phyloP scores from a whole-genome alignment of 108 stramenopile species.

The Licmophora abbreviata region DNA sequence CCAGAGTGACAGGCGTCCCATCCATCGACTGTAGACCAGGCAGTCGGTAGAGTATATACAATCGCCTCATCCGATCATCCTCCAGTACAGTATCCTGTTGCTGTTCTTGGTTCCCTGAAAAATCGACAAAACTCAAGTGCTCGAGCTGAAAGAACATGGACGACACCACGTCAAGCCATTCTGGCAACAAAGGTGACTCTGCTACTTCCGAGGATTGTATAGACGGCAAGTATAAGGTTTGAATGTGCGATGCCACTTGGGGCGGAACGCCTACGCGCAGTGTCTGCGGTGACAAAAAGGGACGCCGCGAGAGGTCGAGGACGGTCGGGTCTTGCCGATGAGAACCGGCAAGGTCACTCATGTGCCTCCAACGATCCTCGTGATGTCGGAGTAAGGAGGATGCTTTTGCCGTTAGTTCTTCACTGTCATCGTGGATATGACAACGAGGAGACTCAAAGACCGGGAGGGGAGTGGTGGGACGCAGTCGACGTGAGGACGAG shows the following conservation, averaged over 20 bases:
- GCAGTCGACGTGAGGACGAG: too few species aligned
- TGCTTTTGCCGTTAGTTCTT: constrained; percentile 10
- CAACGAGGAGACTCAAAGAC: too few species aligned
- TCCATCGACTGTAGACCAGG: constrained; percentile 29
- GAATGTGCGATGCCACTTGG: constrained; percentile 13
- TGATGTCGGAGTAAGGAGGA: constrained; percentile 9
- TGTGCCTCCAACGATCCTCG: constrained; percentile 17
- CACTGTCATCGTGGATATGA: constrained; percentile 9
- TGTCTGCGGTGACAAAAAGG: constrained; percentile 12
- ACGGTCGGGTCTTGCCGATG: constrained; percentile 22
- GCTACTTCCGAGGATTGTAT: too few species aligned
- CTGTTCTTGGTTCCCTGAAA: background rate
- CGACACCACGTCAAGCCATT: constrained; percentile 27
- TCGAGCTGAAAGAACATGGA: constrained; percentile 23
- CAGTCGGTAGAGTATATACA: constrained; percentile 26
- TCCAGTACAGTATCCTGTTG: constrained; percentile 23
- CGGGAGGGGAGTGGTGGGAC: too few species aligned
- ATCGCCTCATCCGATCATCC: constrained; percentile 28
- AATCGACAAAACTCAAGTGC: constrained; percentile 11
- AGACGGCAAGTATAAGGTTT: too few species aligned
- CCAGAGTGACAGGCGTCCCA: constrained; percentile 15
- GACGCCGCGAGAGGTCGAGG: constrained; percentile 6
- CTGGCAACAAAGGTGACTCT: constrained; percentile 8
- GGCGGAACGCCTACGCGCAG: constrained; percentile 5
- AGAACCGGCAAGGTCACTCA: constrained; percentile 28